Conservation (phyloP, 257 asterid genomes). For the Coffea eugenioides region DNA sequence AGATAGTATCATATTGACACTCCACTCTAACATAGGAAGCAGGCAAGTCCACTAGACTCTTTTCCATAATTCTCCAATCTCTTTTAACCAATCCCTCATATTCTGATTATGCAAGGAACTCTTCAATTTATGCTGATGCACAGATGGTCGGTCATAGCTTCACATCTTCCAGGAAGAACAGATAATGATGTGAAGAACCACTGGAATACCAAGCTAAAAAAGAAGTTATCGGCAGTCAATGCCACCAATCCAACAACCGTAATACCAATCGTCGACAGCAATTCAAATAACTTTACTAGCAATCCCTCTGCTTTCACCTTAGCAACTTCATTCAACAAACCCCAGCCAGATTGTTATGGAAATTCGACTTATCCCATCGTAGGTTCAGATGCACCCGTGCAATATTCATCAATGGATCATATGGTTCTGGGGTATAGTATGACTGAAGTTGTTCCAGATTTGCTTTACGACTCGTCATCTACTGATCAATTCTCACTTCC, state of each 20-base stretch:
- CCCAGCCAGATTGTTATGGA: background rate
- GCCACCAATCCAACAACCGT: background rate
- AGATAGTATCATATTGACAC: conserved; percentile 46
- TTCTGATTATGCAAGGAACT: background rate
- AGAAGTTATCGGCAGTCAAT: conserved; percentile 29
- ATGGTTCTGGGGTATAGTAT: conserved; percentile 1
- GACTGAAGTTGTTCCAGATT: conserved; percentile 16
- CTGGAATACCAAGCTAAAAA: conserved; percentile 71
- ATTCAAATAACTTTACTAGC: background rate
- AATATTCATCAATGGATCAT: conserved; percentile 20
- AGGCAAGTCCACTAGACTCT: conserved; percentile 28
- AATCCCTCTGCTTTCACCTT: background rate
- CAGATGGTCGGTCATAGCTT: conserved; percentile 76
- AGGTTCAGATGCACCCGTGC: conserved; percentile 6
- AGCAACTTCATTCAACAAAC: background rate
- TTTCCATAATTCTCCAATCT: background rate
- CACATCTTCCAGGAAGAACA: conserved; percentile 59
- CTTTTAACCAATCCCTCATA: background rate
- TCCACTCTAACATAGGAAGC: conserved; percentile 61
- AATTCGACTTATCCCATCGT: background rate
- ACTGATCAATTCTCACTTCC: conserved; percentile 26
- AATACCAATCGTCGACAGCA: background rate
- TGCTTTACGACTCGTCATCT: conserved; percentile 11
- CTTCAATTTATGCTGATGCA: background rate
- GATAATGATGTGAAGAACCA: conserved; percentile 71